A percentile compares a stretch with the other conserved stretches of the same genome.
phyloP scores from a whole-genome alignment of 2,329 filamentous ascomycete species.

The Aureobasidium sp. region DNA sequence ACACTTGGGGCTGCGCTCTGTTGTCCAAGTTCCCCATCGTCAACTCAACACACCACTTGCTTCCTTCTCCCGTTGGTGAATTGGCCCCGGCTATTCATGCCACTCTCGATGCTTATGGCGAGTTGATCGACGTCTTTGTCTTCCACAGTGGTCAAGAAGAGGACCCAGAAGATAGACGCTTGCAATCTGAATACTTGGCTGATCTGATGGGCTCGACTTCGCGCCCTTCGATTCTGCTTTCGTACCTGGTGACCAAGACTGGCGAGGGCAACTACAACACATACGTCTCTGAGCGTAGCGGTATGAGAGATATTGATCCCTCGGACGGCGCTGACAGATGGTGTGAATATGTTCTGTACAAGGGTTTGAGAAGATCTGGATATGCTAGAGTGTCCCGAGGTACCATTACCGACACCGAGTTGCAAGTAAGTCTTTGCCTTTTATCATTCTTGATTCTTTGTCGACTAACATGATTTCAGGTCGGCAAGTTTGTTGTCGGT shows the following conservation, averaged over 20 bases:
- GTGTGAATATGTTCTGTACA: constrained; percentile 99
- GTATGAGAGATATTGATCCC: constrained; percentile 92
- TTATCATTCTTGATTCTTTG: constrained; percentile 10
- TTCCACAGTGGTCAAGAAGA: constrained; percentile 99
- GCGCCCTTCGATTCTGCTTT: constrained; percentile 76
- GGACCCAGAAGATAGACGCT: constrained; percentile 80
- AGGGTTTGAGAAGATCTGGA: constrained; percentile 73
- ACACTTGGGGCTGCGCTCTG: constrained; percentile 91
- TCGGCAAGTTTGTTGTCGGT: constrained; percentile 88
- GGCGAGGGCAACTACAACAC: constrained; percentile 93
- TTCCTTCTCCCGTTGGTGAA: constrained; percentile 89
- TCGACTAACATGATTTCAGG: constrained; percentile 32
- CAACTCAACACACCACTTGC: constrained; percentile 91
- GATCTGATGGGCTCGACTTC: constrained; percentile 78
- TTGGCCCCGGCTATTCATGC: constrained; percentile 93
- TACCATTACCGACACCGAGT: constrained; percentile 93
- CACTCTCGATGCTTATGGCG: constrained; percentile 88
- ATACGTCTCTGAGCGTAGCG: constrained; percentile 76
- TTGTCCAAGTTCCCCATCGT: constrained; percentile 96
- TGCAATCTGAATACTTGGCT: constrained; percentile 80
- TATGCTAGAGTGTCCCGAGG: constrained; percentile 84
- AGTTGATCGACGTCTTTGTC: constrained; percentile 86
- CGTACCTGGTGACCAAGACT: constrained; percentile 87
- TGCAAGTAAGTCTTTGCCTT: constrained; percentile 57
- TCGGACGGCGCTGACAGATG: constrained; percentile 94